Percentiles rank a stretch among this genome's conserved stretches.
Evolutionary conservation across 225 moss, liverwort and hornwort species (phyloP).

Genomic region (Rhytidiadelphus loreus): DNA sequence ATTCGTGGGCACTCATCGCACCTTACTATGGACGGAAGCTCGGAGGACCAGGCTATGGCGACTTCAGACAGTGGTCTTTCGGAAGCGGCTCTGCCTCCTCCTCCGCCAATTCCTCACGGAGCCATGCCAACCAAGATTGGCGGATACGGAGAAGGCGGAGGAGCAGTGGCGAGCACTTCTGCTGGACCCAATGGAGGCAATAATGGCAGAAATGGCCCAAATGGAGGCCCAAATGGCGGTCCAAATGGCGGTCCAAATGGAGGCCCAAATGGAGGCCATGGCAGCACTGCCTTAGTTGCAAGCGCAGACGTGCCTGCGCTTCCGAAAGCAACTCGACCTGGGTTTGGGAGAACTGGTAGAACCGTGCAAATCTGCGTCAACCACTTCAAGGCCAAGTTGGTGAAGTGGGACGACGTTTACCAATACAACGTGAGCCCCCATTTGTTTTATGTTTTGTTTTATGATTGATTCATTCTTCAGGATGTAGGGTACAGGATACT

Average conservation of each 20-base stretch:
- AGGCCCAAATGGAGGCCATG: neutral
- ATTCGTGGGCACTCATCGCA: neutral
- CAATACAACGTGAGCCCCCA: slow-evolving; percentile 59
- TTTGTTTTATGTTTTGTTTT: neutral
- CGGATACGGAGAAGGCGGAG: neutral
- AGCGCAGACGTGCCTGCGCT: neutral
- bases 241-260: neutral
- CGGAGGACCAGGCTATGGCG: slow-evolving; percentile 2
- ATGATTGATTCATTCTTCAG: neutral
- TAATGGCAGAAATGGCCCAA: neutral
- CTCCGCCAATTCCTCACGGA: slow-evolving; percentile 16
- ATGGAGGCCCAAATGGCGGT: neutral
- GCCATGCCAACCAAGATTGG: neutral
- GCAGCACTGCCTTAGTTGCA: neutral
- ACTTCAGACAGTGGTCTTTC: neutral
- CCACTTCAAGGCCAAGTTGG: slow-evolving; percentile 52
- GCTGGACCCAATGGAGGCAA: neutral
- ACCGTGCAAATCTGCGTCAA: slow-evolving; percentile 16
- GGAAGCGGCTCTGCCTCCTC: slow-evolving; percentile 17
- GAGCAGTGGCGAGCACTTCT: neutral
- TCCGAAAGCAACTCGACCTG: slow-evolving; percentile 10
- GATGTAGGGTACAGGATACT: neutral
- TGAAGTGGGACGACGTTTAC: slow-evolving; percentile 57
- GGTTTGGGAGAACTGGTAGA: slow-evolving; percentile 6
- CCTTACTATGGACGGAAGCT: neutral